Base-by-base conservation (phyloP, 495 filamentous ascomycete genomes). In the Aspergillus biplanus region DNA sequence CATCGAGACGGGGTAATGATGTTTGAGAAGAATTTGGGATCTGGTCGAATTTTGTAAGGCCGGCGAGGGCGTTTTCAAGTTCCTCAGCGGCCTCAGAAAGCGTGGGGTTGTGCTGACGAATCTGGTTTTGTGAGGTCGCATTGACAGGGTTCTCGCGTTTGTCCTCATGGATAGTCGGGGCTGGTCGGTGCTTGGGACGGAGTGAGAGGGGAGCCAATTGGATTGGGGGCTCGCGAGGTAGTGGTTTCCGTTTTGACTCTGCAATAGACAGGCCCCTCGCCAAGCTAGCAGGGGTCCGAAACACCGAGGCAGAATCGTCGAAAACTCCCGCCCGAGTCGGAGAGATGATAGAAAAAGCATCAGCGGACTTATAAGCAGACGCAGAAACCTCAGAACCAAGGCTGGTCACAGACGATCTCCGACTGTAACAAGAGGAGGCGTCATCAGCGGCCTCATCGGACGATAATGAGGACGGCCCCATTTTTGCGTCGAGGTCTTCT, bases 201-300 rank as follows among this genome's bases (percentile, higher is more conserved):
- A 77, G 57, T 4, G 66, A 65, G 4, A 77, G 65, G 9, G 79
- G 75, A 6, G 70, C 68, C 59, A 78, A 63, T 53, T 66, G 67
- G 50, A 69, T 65, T 0, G 70, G 66, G 33, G 82, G 81, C 16
- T 78, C 79, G 18, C 71, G 72, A 6, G 82, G 81, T n/a, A 83
- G 67, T n/a, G 81, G 79, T 49, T 83, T 83, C 21, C 82, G 80
- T 54, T 72, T 76, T 27, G 72, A 32, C 31, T 77, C 67, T 12
- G 67, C 61, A 60, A 68, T 56, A 1, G 73, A 71, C 0, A 58
- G 58, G 13, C 67, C 62, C 60, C 46, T 71, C 48, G 27, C 56
- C 61, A 63, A 62, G 47, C 58, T 54, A 32, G 69, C 60, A 5
- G 39, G 37, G 9, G 49, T 37, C 18, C 55, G 56, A 8, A 49